Evolutionary conservation across 371 early-diverging fungal species (phyloP).

Genomic region (Rhizomucor pusillus): DNA sequence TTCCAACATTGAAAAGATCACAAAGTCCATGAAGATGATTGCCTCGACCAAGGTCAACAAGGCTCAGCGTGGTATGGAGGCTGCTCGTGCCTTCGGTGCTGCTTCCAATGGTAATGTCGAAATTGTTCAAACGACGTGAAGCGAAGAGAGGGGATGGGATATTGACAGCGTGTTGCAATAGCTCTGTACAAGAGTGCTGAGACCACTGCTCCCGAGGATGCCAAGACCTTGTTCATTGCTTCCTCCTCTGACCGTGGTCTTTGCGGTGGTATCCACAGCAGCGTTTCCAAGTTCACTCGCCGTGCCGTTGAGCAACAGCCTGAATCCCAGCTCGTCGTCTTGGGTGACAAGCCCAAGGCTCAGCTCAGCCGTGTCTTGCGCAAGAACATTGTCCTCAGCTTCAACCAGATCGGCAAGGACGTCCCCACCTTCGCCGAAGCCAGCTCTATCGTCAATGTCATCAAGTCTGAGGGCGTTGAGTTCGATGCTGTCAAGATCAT

Average conservation of each 20-base stretch:
- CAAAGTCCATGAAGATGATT: slow-evolving; percentile 99
- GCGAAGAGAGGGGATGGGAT: neutral
- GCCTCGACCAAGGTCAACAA: slow-evolving; percentile 97
- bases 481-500: slow-evolving; percentile 79
- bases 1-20: slow-evolving; percentile 97
- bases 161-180: slow-evolving; percentile 19
- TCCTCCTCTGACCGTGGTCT: slow-evolving; percentile 97
- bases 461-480: slow-evolving; percentile 63
- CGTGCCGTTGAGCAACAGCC: slow-evolving; percentile 56
- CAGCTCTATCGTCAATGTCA: slow-evolving; percentile 75
- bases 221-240: slow-evolving; percentile 71
- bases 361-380: slow-evolving; percentile 82
- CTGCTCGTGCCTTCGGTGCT: slow-evolving; percentile 84
- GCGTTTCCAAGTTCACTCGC: slow-evolving; percentile 87
- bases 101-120: slow-evolving; percentile 49
- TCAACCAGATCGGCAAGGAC: slow-evolving; percentile 91
- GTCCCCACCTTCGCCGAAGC: slow-evolving; percentile 91
- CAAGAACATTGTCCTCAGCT: slow-evolving; percentile 71
- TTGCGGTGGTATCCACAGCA: slow-evolving; percentile 98
- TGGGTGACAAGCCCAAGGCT: slow-evolving; percentile 95
- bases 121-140: neutral
- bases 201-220: slow-evolving; percentile 58
- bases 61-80: slow-evolving; percentile 94
- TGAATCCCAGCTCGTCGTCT: slow-evolving; percentile 61
- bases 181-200: slow-evolving; percentile 82